Evolutionary conservation across 345 rosid genomes (phyloP).

Genomic region (Euclidium syriacum): DNA sequence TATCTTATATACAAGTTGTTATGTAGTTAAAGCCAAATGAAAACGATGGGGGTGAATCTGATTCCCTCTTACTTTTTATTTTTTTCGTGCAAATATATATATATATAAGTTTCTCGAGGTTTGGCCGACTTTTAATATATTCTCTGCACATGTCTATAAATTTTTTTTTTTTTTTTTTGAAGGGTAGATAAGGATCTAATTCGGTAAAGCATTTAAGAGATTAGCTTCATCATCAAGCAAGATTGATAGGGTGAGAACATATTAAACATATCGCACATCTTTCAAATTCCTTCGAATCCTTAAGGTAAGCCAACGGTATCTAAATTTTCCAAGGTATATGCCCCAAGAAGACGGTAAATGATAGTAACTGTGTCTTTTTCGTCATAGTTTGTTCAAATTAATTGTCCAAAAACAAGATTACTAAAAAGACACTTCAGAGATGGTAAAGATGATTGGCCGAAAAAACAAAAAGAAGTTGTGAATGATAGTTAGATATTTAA

Average conservation of each 20-base stretch:
- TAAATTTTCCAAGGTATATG: slow-evolving; percentile 8
- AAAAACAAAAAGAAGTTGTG: too few relatives aligned
- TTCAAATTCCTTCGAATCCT: not conserved
- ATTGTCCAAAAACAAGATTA: too few relatives aligned
- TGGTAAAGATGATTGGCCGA: too few relatives aligned
- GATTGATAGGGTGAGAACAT: not conserved
- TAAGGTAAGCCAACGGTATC: not conserved
- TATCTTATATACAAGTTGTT: slow-evolving; percentile 6
- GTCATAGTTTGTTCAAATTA: slow-evolving; percentile 4
- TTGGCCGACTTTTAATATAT: slow-evolving; percentile 12
- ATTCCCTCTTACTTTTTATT: slow-evolving; percentile 16
- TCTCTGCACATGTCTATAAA: slow-evolving; percentile 8
- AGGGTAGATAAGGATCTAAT: slow-evolving; percentile 18
- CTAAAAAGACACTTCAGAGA: too few relatives aligned
- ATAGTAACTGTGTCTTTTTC: slow-evolving; percentile 16
- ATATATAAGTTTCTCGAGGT: not conserved
- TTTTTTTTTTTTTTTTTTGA: too few relatives aligned
- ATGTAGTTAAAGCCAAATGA: not conserved
- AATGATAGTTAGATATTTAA: too few relatives aligned
- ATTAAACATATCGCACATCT: not conserved
- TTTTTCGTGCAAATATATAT: not conserved
- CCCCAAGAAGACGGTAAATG: not conserved
- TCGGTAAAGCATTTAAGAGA: not conserved
- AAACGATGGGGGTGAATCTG: slow-evolving; percentile 15
- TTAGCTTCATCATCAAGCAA: slow-evolving; percentile 26